Conservation (phyloP, 208 protist species). For the Strigomonas culicis region DNA sequence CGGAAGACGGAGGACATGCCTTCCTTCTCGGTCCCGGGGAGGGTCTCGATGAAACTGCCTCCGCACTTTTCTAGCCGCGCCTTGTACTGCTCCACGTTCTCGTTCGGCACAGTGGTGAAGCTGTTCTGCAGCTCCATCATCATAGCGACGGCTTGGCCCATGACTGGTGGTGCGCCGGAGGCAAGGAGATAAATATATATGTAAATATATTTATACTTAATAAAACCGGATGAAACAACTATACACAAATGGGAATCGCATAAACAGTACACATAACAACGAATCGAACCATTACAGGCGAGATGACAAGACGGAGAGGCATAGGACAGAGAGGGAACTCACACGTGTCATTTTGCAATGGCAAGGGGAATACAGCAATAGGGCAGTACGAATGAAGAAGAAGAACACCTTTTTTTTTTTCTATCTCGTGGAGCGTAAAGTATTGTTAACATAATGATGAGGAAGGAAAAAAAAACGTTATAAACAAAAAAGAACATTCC, state of each 20-base stretch:
- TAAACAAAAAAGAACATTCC: conserved; percentile 4
- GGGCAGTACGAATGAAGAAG: not conserved
- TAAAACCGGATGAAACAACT: too few species aligned
- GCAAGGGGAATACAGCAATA: not conserved
- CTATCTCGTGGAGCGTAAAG: too few species aligned
- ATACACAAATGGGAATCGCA: too few species aligned
- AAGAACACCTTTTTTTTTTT: conserved; percentile 10
- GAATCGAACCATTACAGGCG: too few species aligned
- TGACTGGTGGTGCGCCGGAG: not conserved
- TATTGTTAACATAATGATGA: conserved; percentile 13
- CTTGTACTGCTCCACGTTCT: conserved; percentile 4
- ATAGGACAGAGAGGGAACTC: too few species aligned
- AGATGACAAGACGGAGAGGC: conserved; percentile 36
- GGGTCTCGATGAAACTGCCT: not conserved
- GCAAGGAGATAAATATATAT: too few species aligned
- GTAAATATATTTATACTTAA: too few species aligned
- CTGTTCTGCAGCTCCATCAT: conserved; percentile 24
- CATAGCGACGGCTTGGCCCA: conserved; percentile 9
- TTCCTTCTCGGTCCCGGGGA: conserved; percentile 19
- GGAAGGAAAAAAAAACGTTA: not conserved
- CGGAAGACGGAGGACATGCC: conserved; percentile 21
- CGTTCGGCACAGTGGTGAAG: conserved; percentile 11
- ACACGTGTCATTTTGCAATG: too few species aligned
- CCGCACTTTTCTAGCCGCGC: conserved; percentile 12
- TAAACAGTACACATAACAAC: too few species aligned